A percentile compares a stretch with the other conserved stretches of the same genome.
These are phyloP conservation scores for Pezizomycotina sp. DNA, from an alignment of 2,329 filamentous ascomycete genomes.

Conservation along the genomic window DNA sequence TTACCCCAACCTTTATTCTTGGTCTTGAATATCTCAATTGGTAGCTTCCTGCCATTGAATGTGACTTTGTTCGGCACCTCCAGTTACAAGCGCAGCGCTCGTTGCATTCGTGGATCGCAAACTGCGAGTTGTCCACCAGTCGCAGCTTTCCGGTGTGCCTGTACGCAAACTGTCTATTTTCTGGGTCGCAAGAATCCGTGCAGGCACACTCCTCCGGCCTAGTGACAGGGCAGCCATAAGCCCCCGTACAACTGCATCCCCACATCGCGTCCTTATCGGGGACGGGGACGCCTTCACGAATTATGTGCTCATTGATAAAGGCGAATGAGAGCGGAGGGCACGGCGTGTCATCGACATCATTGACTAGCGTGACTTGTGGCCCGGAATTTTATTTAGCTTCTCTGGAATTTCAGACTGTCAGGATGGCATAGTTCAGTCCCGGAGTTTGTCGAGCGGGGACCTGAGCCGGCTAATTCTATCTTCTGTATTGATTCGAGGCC, in stretches of 20 bases:
- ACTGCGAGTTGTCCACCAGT: constrained; percentile 14
- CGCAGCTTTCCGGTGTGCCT: constrained; percentile 21
- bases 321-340: constrained; percentile 44
- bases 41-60: constrained; percentile 52
- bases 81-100: constrained; percentile 47
- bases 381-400: constrained; percentile 21
- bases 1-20: constrained; percentile 58
- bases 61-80: constrained; percentile 58
- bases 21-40: constrained; percentile 63
- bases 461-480: no score
- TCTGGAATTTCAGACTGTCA: constrained; percentile 18
- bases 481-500: no score
- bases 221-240: constrained; percentile 25
- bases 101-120: constrained; percentile 65
- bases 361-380: constrained; percentile 45
- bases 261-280: constrained; percentile 46
- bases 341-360: constrained; percentile 42
- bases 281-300: constrained; percentile 43
- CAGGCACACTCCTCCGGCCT: constrained; percentile 48
- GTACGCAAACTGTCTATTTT: constrained; percentile 19
- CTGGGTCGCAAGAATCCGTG: constrained; percentile 32
- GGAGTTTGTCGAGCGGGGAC: no score
- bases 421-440: constrained; percentile 17
- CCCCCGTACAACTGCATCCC: constrained; percentile 47
- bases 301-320: constrained; percentile 48